These are phyloP conservation scores for Biscogniauxia sp. DNA, from an alignment of 2,329 filamentous ascomycete genomes.

Conservation along the genomic window DNA sequence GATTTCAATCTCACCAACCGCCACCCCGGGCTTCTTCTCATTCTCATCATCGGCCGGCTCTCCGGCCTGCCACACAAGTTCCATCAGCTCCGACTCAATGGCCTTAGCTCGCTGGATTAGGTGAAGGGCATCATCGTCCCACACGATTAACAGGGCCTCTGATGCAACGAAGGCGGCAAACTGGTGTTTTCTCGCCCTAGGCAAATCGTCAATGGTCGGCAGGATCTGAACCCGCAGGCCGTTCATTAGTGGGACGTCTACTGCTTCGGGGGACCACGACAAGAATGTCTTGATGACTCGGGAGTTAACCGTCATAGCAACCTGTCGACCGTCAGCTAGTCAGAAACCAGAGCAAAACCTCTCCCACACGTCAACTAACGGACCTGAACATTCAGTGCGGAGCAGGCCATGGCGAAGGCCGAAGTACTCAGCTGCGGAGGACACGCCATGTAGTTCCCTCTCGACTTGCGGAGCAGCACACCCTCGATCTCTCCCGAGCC, in stretches of 20 bases:
- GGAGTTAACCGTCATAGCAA: slow-evolving; percentile 78
- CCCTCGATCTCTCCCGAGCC: slow-evolving; percentile 68
- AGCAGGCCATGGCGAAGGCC: slow-evolving; percentile 61
- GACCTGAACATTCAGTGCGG: slow-evolving; percentile 70
- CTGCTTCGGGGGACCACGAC: slow-evolving; percentile 67
- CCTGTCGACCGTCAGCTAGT: slow-evolving; percentile 41
- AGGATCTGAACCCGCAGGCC: slow-evolving; percentile 75
- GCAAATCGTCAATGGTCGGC: slow-evolving; percentile 67
- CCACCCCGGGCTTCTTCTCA: slow-evolving; percentile 46
- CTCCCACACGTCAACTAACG: slow-evolving; percentile 26
- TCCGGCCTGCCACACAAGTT: slow-evolving; percentile 68
- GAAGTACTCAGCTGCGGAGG: slow-evolving; percentile 64
- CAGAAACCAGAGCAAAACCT: background rate
- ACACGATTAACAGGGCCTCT: slow-evolving; percentile 70
- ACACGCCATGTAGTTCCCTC: slow-evolving; percentile 70
- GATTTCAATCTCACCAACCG: slow-evolving; percentile 53
- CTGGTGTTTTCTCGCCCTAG: slow-evolving; percentile 71
- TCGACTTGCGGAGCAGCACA: slow-evolving; percentile 66
- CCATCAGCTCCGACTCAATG: slow-evolving; percentile 76
- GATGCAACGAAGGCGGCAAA: slow-evolving; percentile 76
- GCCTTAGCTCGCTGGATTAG: slow-evolving; percentile 66
- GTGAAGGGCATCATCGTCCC: slow-evolving; percentile 77
- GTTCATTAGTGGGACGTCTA: slow-evolving; percentile 74
- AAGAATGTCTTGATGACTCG: slow-evolving; percentile 76
- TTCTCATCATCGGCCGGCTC: slow-evolving; percentile 52